phyloP scores from a whole-genome alignment of 352 stramenopile genomes.

The Phytopythium chamaehyphon region DNA sequence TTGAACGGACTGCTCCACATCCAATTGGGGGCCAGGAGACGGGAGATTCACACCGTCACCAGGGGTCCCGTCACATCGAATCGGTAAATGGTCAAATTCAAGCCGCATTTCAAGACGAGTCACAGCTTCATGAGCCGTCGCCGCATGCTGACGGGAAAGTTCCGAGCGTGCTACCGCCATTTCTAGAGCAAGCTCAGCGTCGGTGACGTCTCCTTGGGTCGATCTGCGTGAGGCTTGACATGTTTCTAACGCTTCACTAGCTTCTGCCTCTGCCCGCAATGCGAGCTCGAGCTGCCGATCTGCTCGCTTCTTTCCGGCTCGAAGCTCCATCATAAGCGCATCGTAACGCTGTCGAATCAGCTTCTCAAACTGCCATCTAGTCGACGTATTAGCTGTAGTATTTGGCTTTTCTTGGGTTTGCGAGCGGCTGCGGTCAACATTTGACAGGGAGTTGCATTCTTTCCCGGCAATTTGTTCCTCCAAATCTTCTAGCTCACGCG shows the following conservation, averaged over 20 bases:
- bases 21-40: neutral
- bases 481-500: slow-evolving; percentile 27
- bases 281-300: slow-evolving; percentile 42
- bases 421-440: too few species aligned
- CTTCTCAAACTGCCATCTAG: slow-evolving; percentile 43
- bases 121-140: slow-evolving; percentile 30
- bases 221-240: slow-evolving; percentile 2
- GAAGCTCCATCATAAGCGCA: slow-evolving; percentile 31
- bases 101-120: slow-evolving; percentile 35
- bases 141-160: slow-evolving; percentile 40
- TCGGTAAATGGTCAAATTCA: slow-evolving; percentile 50
- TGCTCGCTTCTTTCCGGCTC: slow-evolving; percentile 27
- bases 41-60: neutral
- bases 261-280: slow-evolving; percentile 16
- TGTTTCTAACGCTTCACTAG: slow-evolving; percentile 6
- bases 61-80: slow-evolving; percentile 35
- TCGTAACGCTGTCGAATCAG: slow-evolving; percentile 47
- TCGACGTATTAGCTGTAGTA: slow-evolving; percentile 2
- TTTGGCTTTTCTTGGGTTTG: too few species aligned
- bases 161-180: slow-evolving; percentile 17
- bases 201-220: slow-evolving; percentile 8
- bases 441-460: neutral
- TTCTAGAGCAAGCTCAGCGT: slow-evolving; percentile 11
- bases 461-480: slow-evolving; percentile 4
- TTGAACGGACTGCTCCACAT: neutral